These are phyloP conservation scores for Bolboschoenoplectus hybrid DNA, from an alignment of 202 grass and related monocot species.

Conservation along the genomic window DNA sequence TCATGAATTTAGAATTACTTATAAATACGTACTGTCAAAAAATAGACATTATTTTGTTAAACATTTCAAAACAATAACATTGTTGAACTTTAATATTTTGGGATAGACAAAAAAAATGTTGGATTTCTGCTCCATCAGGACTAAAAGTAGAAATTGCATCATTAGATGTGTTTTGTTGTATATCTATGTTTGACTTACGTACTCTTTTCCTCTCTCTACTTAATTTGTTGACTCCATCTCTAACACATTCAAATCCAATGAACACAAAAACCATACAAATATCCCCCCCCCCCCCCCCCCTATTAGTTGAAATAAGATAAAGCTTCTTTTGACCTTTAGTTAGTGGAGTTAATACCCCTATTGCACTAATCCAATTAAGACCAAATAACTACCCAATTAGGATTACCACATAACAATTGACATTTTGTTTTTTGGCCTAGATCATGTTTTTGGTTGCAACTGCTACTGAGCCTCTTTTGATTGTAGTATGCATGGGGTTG, in stretches of 20 bases:
- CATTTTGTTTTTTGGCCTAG: not conserved
- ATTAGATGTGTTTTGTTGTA: no score
- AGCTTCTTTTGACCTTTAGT: constrained; percentile 16
- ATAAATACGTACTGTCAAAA: no score
- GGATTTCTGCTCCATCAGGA: no score
- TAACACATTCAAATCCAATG: constrained; percentile 13
- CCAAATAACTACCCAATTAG: constrained; percentile 9
- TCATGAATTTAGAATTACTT: not conserved
- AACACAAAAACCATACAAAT: not conserved
- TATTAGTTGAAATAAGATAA: constrained; percentile 3
- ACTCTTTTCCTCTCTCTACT: not conserved
- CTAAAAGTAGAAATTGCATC: no score
- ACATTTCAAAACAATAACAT: no score
- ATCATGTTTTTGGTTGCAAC: not conserved
- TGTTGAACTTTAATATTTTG: not conserved
- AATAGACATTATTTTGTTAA: no score
- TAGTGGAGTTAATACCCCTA: constrained; percentile 10
- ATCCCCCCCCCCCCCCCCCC: not conserved
- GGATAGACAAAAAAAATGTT: no score
- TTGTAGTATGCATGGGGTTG: no score
- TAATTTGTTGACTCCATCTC: not conserved
- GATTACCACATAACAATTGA: not conserved
- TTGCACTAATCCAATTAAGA: constrained; percentile 15
- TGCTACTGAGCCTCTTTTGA: not conserved
- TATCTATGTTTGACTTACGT: no score